phyloP scores from a whole-genome alignment of 2,329 filamentous ascomycete species.

The Pseudocercospora fijiensis region DNA sequence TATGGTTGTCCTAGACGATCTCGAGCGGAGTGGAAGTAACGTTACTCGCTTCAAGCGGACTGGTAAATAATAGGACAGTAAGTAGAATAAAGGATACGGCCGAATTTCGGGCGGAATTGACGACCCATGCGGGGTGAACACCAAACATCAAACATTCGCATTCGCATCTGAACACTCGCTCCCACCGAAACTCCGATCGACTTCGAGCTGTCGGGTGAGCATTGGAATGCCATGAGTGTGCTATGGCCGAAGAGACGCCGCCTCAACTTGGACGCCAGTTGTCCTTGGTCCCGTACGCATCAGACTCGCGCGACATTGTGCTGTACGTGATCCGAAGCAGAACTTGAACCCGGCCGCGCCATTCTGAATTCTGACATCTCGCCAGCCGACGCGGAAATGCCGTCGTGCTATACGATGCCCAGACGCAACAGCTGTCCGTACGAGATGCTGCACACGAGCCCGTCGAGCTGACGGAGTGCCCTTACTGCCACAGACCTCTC shows the following conservation, averaged over 20 bases:
- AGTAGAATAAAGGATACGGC: no score
- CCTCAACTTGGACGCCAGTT: conserved; percentile 44
- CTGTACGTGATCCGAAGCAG: conserved; percentile 58
- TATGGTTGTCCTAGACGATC: no score
- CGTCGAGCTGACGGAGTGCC: conserved; percentile 69
- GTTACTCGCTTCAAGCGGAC: no score
- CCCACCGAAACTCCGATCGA: background rate
- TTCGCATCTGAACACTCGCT: no score
- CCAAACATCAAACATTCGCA: background rate
- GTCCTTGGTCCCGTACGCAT: conserved; percentile 75
- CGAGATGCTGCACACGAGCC: conserved; percentile 59
- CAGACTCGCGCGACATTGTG: conserved; percentile 72
- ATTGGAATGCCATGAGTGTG: background rate
- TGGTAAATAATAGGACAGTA: no score
- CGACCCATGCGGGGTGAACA: background rate
- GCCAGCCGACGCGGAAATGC: conserved; percentile 84
- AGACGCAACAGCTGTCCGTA: conserved; percentile 81
- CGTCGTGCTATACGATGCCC: conserved; percentile 84
- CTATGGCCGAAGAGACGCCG: conserved; percentile 37
- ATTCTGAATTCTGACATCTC: conserved; percentile 6
- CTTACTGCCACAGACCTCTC: conserved; percentile 80
- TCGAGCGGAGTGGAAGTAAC: no score
- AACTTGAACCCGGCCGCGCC: background rate
- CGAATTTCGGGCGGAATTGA: background rate
- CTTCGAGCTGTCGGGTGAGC: background rate